These are phyloP conservation scores for Eurotiales sp. DNA, from an alignment of 2,329 filamentous ascomycete genomes.

Conservation along the genomic window DNA sequence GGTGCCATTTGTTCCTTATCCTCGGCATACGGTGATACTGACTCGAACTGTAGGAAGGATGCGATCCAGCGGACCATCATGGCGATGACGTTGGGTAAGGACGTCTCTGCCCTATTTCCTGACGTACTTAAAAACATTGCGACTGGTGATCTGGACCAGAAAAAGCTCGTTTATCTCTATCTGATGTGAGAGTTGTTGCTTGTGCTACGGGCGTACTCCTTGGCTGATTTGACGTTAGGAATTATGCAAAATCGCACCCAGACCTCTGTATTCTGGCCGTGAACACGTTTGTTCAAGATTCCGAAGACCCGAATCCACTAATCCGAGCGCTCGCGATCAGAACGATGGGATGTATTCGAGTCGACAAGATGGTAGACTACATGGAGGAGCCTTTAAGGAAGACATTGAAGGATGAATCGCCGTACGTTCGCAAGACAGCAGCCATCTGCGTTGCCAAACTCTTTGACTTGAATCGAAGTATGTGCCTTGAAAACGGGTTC, in stretches of 20 bases:
- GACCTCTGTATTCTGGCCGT: constrained; percentile 98
- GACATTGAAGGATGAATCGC: constrained; percentile 93
- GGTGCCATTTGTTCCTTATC: constrained; percentile 40
- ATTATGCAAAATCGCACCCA: constrained; percentile 98
- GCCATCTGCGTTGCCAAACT: constrained; percentile 97
- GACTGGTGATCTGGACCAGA: constrained; percentile 90
- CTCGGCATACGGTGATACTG: constrained; percentile 19
- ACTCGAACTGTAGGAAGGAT: constrained; percentile 66
- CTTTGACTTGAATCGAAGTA: constrained; percentile 85
- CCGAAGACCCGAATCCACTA: constrained; percentile 95
- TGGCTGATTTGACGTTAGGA: constrained; percentile 56
- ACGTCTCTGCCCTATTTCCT: constrained; percentile 94
- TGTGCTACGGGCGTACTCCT: neutral
- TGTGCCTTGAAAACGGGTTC: constrained; percentile 97
- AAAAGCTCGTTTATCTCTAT: constrained; percentile 98
- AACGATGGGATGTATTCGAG: constrained; percentile 97
- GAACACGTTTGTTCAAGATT: constrained; percentile 98
- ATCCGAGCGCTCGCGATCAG: constrained; percentile 92
- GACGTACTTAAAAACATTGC: constrained; percentile 99
- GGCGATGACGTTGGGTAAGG: constrained; percentile 98
- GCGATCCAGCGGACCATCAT: constrained; percentile 99
- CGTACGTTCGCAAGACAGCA: constrained; percentile 96
- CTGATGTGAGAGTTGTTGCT: constrained; percentile 66
- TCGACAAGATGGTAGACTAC: constrained; percentile 99
- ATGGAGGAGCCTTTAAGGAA: constrained; percentile 98